These are phyloP conservation scores for Debaryomyces psychrophilus DNA, from an alignment of 1,139 yeast species.

Conservation along the genomic window DNA sequence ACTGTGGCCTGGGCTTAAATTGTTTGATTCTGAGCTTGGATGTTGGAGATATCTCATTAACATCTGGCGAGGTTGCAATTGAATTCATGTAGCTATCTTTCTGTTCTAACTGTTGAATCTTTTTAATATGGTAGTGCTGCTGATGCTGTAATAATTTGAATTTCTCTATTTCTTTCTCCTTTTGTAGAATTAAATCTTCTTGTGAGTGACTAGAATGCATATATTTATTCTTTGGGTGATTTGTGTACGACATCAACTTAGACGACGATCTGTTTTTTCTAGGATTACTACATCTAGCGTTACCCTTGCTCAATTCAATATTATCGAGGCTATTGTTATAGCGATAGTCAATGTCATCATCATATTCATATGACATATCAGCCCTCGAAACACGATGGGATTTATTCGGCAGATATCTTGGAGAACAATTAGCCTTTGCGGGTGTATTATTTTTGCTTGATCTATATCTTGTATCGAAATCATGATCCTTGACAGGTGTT, in stretches of 20 bases:
- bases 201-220: constrained; percentile 19
- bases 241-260: constrained; percentile 23
- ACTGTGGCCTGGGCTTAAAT: constrained; percentile 22
- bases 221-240: constrained; percentile 25
- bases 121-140: constrained; percentile 33
- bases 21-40: constrained; percentile 10
- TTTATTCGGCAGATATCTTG: constrained; percentile 22
- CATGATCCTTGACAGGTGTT: constrained; percentile 25
- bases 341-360: constrained; percentile 23
- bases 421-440: constrained; percentile 14
- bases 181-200: constrained; percentile 23
- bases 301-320: constrained; percentile 14
- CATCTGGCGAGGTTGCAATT: constrained; percentile 18
- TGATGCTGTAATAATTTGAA: constrained; percentile 38
- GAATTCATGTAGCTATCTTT: constrained; percentile 17
- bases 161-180: constrained; percentile 37
- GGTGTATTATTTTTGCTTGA: constrained; percentile 23
- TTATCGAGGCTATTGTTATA: constrained; percentile 33
- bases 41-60: constrained; percentile 10
- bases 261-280: constrained; percentile 24
- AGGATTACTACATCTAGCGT: constrained; percentile 13
- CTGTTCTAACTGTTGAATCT: constrained; percentile 19
- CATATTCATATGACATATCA: constrained; percentile 26
- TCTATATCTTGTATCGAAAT: constrained; percentile 15
- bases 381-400: constrained; percentile 20